Evolutionary conservation across 2,329 filamentous ascomycete genomes (phyloP).

Genomic region (Dactylonectria macrodidyma): DNA sequence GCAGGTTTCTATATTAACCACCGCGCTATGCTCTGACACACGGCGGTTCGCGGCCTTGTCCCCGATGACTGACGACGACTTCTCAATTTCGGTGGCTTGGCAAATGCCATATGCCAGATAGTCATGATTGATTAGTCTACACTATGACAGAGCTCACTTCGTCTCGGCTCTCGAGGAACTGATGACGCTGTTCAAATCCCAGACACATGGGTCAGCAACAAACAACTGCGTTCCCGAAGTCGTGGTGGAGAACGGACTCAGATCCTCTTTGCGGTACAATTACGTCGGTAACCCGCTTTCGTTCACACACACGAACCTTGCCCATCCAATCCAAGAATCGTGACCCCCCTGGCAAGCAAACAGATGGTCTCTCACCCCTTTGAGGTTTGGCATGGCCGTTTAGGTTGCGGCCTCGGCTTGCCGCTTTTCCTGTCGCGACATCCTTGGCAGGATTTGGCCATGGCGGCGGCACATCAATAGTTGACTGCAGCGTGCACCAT

Average conservation of each 20-base stretch:
- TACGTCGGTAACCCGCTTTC: slow-evolving; percentile 25
- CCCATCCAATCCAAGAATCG: slow-evolving; percentile 14
- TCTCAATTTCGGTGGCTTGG: slow-evolving; percentile 26
- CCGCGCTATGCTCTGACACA: slow-evolving; percentile 21
- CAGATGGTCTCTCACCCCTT: slow-evolving; percentile 12
- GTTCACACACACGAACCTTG: slow-evolving; percentile 14
- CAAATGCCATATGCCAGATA: slow-evolving; percentile 15
- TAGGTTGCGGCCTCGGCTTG: slow-evolving; percentile 26
- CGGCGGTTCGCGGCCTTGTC: slow-evolving; percentile 27
- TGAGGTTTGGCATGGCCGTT: slow-evolving; percentile 33
- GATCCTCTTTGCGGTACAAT: slow-evolving; percentile 22
- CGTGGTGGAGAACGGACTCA: slow-evolving; percentile 25
- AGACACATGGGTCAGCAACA: slow-evolving; percentile 24
- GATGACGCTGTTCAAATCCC: slow-evolving; percentile 35
- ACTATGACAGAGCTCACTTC: slow-evolving; percentile 19
- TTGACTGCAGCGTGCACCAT: slow-evolving; percentile 26
- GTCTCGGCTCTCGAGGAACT: slow-evolving; percentile 18
- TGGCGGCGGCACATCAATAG: slow-evolving; percentile 19
- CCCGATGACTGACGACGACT: slow-evolving; percentile 22
- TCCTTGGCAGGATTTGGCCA: slow-evolving; percentile 37
- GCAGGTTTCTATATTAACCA: slow-evolving; percentile 34
- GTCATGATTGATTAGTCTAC: slow-evolving; percentile 15
- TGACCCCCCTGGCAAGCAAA: slow-evolving; percentile 3
- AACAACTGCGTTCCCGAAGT: slow-evolving; percentile 24
- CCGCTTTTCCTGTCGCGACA: slow-evolving; percentile 12